phyloP scores from a whole-genome alignment of 805 yeast species.

The Kodamaea neixiangensis region DNA sequence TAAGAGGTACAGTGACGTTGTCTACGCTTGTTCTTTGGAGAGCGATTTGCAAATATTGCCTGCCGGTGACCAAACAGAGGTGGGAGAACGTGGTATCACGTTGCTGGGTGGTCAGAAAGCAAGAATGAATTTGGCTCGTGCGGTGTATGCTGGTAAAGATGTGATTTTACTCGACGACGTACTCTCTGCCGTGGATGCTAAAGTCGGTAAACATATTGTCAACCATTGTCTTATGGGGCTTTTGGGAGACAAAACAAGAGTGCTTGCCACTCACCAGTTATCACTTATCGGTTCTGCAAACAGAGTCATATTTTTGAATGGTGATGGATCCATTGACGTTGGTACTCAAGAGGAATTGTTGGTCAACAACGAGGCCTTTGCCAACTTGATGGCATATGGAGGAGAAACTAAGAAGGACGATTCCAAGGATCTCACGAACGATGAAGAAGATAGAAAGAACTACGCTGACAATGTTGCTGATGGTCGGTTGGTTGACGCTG shows the following conservation, averaged over 20 bases:
- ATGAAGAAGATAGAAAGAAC: slow-evolving; percentile 2
- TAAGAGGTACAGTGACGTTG: slow-evolving; percentile 51
- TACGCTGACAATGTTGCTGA: slow-evolving; percentile 1
- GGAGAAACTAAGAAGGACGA: slow-evolving; percentile 4
- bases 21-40: slow-evolving; percentile 68
- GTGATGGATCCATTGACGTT: slow-evolving; percentile 58
- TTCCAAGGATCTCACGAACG: slow-evolving; percentile 15
- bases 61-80: slow-evolving; percentile 73
- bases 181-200: slow-evolving; percentile 82
- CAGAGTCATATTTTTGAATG: slow-evolving; percentile 64
- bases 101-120: slow-evolving; percentile 89
- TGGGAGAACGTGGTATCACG: slow-evolving; percentile 85
- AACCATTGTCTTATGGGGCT: slow-evolving; percentile 65
- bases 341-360: slow-evolving; percentile 62
- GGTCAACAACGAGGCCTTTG: slow-evolving; percentile 34
- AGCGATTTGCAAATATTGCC: slow-evolving; percentile 67
- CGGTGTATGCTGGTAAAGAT: slow-evolving; percentile 70
- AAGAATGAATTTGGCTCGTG: slow-evolving; percentile 74
- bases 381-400: slow-evolving; percentile 41
- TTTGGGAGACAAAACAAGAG: slow-evolving; percentile 60
- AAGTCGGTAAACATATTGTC: slow-evolving; percentile 78
- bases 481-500: slow-evolving; percentile 14
- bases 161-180: slow-evolving; percentile 76
- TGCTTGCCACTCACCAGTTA: slow-evolving; percentile 84
- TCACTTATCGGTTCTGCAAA: slow-evolving; percentile 70